A percentile compares a stretch with the other conserved stretches of the same genome.
These are phyloP conservation scores for Claviceps purpurea DNA, from an alignment of 2,329 filamentous ascomycete species.

Conservation along the genomic window DNA sequence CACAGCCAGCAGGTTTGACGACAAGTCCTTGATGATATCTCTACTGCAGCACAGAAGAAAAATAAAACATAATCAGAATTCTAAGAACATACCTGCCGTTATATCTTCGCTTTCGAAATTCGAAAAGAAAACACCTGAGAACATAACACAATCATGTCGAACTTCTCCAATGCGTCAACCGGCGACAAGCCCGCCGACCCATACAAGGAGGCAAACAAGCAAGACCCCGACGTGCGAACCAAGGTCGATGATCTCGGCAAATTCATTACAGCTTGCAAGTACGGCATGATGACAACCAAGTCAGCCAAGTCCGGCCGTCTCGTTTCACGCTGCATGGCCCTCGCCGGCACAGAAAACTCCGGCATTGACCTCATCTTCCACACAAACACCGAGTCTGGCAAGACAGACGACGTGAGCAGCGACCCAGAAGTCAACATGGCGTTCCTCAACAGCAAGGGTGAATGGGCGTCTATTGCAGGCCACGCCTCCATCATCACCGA, in stretches of 20 bases:
- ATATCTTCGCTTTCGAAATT: too few relatives aligned
- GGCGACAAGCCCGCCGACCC: conserved; percentile 56
- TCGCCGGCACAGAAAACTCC: conserved; percentile 67
- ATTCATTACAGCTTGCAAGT: conserved; percentile 65
- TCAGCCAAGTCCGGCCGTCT: conserved; percentile 51
- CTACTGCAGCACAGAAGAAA: background rate
- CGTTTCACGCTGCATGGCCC: conserved; percentile 73
- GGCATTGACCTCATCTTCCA: conserved; percentile 79
- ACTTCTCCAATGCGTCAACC: conserved; percentile 40
- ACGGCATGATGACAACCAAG: conserved; percentile 79
- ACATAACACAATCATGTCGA: conserved; percentile 20
- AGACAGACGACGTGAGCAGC: conserved; percentile 64
- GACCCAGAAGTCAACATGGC: conserved; percentile 69
- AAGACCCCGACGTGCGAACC: conserved; percentile 49
- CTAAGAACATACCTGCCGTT: background rate
- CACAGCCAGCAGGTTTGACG: background rate
- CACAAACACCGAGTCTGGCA: conserved; percentile 81
- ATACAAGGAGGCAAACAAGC: conserved; percentile 64
- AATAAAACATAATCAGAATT: background rate
- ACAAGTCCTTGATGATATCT: too few relatives aligned
- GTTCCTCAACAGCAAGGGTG: conserved; percentile 62
- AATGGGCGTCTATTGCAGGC: conserved; percentile 83
- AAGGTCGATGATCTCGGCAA: conserved; percentile 62
- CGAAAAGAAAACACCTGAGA: background rate
- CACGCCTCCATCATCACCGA: conserved; percentile 56